phyloP scores from a whole-genome alignment of 1,284 basidiomycete genomes.

The Anthracocystis setariae region DNA sequence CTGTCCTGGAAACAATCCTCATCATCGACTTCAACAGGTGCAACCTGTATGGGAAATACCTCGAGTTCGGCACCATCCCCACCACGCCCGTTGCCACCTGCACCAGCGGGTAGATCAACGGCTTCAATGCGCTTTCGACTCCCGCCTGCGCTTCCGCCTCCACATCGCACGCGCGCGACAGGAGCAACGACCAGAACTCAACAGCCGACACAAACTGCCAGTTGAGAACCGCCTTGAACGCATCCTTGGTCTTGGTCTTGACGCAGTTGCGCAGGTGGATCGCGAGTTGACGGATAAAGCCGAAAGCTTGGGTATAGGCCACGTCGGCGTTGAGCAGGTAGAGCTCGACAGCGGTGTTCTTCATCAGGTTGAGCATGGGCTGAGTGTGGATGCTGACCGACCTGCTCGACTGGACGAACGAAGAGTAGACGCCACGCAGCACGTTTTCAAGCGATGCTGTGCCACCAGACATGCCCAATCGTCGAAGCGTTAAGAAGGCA shows the following conservation, averaged over 20 bases:
- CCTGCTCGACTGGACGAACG: slow-evolving; percentile 82
- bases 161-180: slow-evolving; percentile 56
- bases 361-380: slow-evolving; percentile 95
- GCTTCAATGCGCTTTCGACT: slow-evolving; percentile 79
- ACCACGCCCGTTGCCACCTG: slow-evolving; percentile 93
- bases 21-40: slow-evolving; percentile 79
- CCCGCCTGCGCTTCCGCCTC: slow-evolving; percentile 47
- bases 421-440: slow-evolving; percentile 88
- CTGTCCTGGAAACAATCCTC: slow-evolving; percentile 79
- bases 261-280: slow-evolving; percentile 91
- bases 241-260: slow-evolving; percentile 76
- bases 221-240: slow-evolving; percentile 72
- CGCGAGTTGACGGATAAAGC: slow-evolving; percentile 94
- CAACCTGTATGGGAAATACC: slow-evolving; percentile 83
- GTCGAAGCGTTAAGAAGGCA: slow-evolving; percentile 85
- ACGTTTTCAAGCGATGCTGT: slow-evolving; percentile 84
- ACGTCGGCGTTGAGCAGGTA: slow-evolving; percentile 78
- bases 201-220: slow-evolving; percentile 97
- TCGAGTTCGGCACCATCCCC: slow-evolving; percentile 84
- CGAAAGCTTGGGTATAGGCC: slow-evolving; percentile 91
- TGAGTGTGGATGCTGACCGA: slow-evolving; percentile 85
- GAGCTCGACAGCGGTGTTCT: slow-evolving; percentile 93
- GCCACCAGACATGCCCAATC: slow-evolving; percentile 81
- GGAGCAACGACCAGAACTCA: slow-evolving; percentile 93
- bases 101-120: slow-evolving; percentile 92